Evolutionary conservation across 371 early-diverging fungal species (phyloP), one percentile per base, ranked within the genome.

Genomic region (Mortierella sp.): DNA sequence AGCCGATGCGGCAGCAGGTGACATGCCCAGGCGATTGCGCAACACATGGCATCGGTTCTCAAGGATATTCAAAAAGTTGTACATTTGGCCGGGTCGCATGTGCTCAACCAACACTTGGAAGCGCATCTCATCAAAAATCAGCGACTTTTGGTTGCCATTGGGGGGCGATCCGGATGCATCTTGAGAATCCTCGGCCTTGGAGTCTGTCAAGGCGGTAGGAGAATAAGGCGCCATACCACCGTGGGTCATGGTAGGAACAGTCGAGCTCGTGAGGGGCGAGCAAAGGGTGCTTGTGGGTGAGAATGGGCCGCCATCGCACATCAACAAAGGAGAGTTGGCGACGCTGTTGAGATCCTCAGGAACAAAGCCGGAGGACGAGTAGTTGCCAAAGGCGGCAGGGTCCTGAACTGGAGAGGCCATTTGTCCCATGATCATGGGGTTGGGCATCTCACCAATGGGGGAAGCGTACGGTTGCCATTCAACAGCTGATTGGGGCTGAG

Each of bases 11-110:
- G 66, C 16, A 1, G 55, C 53, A 42, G 51, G 38, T n/a, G 66
- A 51, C 62, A 73, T 67, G 2, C 68, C 61, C 7, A 73, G 58
- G 4, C 68, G 67, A 31, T 73, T 52, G 23, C 74, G 68, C 52
- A 73, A 38, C 42, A 73, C 74, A 41, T 73, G 74, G 74, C 74
- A 73, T 19, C 74, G 68, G 64, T 64, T 73, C 68, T 73, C 74
- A 14, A 73, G 74, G 46, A 73, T 60, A 50, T 73, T 73, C 53
- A 73, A 34, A 41, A 68, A 64, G 49, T 54, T 51, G 54, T 60
- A 34, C 74, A 73, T 73, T 57, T 73, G 74, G 24, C 27, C 52
- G 1, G 74, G 74, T 7, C 65, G 68, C 74, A 73, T 73, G 45
- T 68, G 64, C 57, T 73, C 74, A 7, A 73, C 74, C 57, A 73